A percentile compares a stretch with the other conserved stretches of the same genome.
These are phyloP conservation scores for Micromonas pusilla DNA, from an alignment of 139 green algal genomes.

Conservation along the genomic window DNA sequence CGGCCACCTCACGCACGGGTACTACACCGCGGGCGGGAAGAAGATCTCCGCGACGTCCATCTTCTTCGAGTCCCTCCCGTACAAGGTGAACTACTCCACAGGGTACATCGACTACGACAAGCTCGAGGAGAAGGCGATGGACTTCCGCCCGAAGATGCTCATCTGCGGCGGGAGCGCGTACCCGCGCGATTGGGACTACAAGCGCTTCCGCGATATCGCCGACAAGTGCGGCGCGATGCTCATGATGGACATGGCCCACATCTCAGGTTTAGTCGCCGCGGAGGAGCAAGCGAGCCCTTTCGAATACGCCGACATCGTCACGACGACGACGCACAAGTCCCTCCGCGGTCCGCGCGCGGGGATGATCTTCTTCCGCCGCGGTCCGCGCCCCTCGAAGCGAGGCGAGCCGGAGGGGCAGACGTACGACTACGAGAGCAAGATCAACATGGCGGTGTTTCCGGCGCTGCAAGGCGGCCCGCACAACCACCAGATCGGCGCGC, in stretches of 20 bases:
- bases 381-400: conserved; percentile 30
- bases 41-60: conserved; percentile 80
- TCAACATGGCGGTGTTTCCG: conserved; percentile 83
- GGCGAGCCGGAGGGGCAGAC: conserved; percentile 48
- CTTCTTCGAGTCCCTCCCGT: conserved; percentile 65
- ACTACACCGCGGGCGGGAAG: conserved; percentile 80
- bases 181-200: conserved; percentile 78
- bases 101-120: conserved; percentile 75
- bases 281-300: conserved; percentile 57
- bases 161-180: conserved; percentile 75
- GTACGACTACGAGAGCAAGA: conserved; percentile 75
- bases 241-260: conserved; percentile 83
- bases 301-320: conserved; percentile 75
- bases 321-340: conserved; percentile 86
- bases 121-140: conserved; percentile 73
- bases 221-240: conserved; percentile 64
- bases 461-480: conserved; percentile 76
- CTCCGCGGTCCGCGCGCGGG: conserved; percentile 69
- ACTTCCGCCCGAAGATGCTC: conserved; percentile 78
- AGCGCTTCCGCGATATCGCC: conserved; percentile 61
- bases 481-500: conserved; percentile 83
- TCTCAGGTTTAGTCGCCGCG: conserved; percentile 65
- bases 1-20: conserved; percentile 84
- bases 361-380: conserved; percentile 78
- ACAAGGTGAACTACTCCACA: conserved; percentile 78